Conservation (phyloP, 306 rosid species). For the Inga laurina region DNA sequence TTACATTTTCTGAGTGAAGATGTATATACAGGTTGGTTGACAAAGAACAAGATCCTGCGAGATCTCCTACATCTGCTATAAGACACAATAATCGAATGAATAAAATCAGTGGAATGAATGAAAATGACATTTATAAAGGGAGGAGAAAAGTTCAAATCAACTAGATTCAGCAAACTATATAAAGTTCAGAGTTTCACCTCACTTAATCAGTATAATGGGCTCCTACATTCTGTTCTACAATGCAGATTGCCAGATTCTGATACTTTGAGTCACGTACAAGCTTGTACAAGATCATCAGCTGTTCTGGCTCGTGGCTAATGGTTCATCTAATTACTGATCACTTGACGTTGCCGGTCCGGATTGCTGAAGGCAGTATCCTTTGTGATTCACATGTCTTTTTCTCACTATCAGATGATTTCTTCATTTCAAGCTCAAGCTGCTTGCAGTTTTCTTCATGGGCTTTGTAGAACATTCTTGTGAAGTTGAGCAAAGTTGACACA, state of each 20-base stretch:
- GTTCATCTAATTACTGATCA: conserved; percentile 27
- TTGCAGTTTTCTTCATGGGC: conserved; percentile 80
- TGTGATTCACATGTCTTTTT: conserved; percentile 57
- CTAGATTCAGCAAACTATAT: neutral
- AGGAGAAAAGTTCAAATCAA: neutral
- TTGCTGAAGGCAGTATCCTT: conserved; percentile 43
- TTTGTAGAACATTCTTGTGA: conserved; percentile 72
- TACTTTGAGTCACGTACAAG: conserved; percentile 24
- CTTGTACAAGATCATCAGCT: conserved; percentile 31
- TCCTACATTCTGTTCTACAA: conserved; percentile 19
- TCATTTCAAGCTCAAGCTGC: conserved; percentile 73
- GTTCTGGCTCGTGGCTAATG: conserved; percentile 21
- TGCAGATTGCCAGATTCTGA: conserved; percentile 19
- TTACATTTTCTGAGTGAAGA: conserved; percentile 28
- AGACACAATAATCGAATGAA: conserved; percentile 11
- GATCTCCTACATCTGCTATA: conserved; percentile 34
- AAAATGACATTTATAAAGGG: neutral
- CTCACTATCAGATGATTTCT: conserved; percentile 63
- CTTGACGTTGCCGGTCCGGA: conserved; percentile 57
- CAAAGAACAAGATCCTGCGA: conserved; percentile 33
- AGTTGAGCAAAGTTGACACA: conserved; percentile 73
- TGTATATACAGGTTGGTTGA: conserved; percentile 38
- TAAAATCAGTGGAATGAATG: neutral
- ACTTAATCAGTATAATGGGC: conserved; percentile 29
- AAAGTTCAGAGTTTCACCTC: conserved; percentile 29